Evolutionary conservation across 2,329 filamentous ascomycete species (phyloP), one percentile per base, ranked within the genome.

Genomic region (Penicillium fuscoglaucum): DNA sequence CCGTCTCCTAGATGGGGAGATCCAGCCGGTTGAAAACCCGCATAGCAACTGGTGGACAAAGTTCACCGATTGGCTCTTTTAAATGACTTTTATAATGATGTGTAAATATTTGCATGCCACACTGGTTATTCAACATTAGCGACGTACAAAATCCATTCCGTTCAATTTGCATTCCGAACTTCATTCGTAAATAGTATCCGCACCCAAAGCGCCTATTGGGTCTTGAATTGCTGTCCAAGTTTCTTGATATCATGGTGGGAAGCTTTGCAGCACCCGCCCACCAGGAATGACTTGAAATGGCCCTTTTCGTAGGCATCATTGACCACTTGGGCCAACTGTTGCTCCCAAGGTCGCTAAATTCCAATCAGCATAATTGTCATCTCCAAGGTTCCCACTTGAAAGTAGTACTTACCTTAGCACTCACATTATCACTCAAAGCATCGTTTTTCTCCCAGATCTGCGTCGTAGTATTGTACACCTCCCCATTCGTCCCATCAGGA

Each of bases 401-500:
- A 40, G 5, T 19, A n/a, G 9, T 33, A 31, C 28, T 45, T n/a
- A 24, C 19, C 1, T 29, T 15, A 37, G 21, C 33, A 52, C 59
- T 46, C 41, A 70, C 67, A 33, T 44, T 52, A 54, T 65, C 62
- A 54, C 12, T 60, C 58, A 67, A 65, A 56, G 41, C 46, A 37
- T 49, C 57, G 59, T 64, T 65, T 13, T 67, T 72, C 61, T 71
- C 82, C 87, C 87, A 90, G 52, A 74, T 76, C 66, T 88, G 83
- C 7, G 84, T 86, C 0, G 72, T 74, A 1, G 86, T 87, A 69
- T 90, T 84, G 72, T 90, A 90, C 0, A 87, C 80, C 72, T 89
- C 84, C 0, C 85, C 86, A 47, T 85, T 86, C 1, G 87, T 89
- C 0, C 87, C 87, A 69, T 90, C 87, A 0, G 87, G 87, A 69